Evolutionary conservation across 805 yeast genomes (phyloP).

Genomic region (Wickerhamiella alocasiicola): DNA sequence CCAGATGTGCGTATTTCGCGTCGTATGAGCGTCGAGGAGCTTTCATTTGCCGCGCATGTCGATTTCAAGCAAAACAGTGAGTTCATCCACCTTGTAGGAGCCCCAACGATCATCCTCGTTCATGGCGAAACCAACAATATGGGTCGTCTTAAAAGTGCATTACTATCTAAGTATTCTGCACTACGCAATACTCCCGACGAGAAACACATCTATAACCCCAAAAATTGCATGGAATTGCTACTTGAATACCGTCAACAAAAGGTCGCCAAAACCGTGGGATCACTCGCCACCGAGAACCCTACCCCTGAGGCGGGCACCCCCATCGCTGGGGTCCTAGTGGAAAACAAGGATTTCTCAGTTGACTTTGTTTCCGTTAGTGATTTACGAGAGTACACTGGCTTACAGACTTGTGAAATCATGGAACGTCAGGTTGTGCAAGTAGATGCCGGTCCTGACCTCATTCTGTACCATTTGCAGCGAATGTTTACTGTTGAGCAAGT

Average conservation of each 20-base stretch:
- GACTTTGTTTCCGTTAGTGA: constrained; percentile 75
- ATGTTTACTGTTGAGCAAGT: constrained; percentile 73
- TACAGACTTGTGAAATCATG: constrained; percentile 71
- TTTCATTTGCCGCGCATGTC: constrained; percentile 98
- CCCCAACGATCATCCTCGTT: constrained; percentile 75
- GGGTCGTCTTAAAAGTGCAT: constrained; percentile 92
- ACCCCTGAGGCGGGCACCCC: constrained; percentile 30
- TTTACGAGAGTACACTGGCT: constrained; percentile 74
- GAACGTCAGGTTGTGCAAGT: constrained; percentile 71
- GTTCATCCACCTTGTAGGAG: constrained; percentile 78
- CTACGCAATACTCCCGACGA: constrained; percentile 79
- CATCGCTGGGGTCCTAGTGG: constrained; percentile 76
- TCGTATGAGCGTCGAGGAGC: constrained; percentile 76
- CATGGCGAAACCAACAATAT: constrained; percentile 98
- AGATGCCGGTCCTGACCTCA: constrained; percentile 66
- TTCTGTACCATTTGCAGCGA: constrained; percentile 82
- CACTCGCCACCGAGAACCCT: constrained; percentile 39
- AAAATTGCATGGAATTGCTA: constrained; percentile 69
- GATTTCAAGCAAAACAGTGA: constrained; percentile 88
- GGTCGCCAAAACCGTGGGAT: constrained; percentile 64
- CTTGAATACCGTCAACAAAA: constrained; percentile 73
- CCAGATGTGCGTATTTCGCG: constrained; percentile 80
- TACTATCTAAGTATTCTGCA: constrained; percentile 71
- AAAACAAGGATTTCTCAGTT: constrained; percentile 71
- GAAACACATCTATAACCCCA: constrained; percentile 82